Percentiles rank a stretch among this genome's conserved stretches.
phyloP scores from a whole-genome alignment of 2,329 filamentous ascomycete genomes.

The Hypoxylon sp. region DNA sequence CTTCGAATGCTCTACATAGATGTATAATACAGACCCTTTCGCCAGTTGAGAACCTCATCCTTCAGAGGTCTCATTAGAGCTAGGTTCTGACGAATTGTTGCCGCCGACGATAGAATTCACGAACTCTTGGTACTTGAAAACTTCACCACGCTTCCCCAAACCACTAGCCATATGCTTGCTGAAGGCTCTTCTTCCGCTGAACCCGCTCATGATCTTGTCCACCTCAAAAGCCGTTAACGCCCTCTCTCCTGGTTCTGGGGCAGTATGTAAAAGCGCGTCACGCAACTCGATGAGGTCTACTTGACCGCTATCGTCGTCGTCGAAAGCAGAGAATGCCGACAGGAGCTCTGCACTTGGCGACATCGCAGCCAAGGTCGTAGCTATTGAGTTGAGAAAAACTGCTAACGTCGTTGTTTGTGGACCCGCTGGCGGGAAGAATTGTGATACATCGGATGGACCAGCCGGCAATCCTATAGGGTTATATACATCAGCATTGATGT shows the following conservation, averaged over 20 bases:
- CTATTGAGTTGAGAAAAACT: conserved; percentile 85
- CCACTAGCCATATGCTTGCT: conserved; percentile 67
- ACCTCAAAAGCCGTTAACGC: conserved; percentile 79
- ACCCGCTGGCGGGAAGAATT: conserved; percentile 83
- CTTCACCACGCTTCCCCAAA: conserved; percentile 79
- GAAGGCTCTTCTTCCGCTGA: conserved; percentile 86
- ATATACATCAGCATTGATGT: conserved; percentile 17
- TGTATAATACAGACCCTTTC: conserved; percentile 8
- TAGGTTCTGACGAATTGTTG: conserved; percentile 51
- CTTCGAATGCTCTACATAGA: conserved; percentile 7
- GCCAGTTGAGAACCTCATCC: conserved; percentile 41
- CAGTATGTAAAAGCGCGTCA: conserved; percentile 85
- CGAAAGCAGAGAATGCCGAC: conserved; percentile 94
- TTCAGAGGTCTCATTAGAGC: conserved; percentile 54
- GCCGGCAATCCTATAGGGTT: conserved; percentile 75
- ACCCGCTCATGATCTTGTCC: conserved; percentile 88
- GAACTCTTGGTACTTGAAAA: conserved; percentile 95
- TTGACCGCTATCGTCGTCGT: conserved; percentile 94
- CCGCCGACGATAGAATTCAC: conserved; percentile 76
- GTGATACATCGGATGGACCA: conserved; percentile 75
- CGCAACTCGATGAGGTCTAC: conserved; percentile 86
- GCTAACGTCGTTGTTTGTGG: conserved; percentile 84
- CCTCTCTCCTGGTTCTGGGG: conserved; percentile 78
- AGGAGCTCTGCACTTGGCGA: conserved; percentile 84
- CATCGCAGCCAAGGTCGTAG: conserved; percentile 78